Conservation (phyloP, 352 stramenopile species). For the Pilasporangium apinafurcum region DNA sequence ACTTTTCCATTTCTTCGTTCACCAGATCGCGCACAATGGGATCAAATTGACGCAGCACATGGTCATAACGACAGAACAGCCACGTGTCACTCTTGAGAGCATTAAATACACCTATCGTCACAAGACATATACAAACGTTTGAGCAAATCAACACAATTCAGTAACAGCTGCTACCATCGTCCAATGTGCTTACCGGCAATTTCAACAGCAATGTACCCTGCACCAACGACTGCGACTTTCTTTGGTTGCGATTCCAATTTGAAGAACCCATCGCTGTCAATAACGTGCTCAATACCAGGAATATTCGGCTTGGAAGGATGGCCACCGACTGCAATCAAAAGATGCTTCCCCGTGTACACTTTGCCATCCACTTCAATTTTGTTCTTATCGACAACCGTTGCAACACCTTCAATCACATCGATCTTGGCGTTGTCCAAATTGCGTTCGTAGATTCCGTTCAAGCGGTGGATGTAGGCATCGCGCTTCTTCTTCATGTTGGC, state of each 20-base stretch:
- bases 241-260: conserved; percentile 88
- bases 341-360: conserved; percentile 84
- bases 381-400: conserved; percentile 81
- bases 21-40: conserved; percentile 74
- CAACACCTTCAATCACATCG: conserved; percentile 82
- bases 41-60: conserved; percentile 89
- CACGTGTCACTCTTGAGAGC: conserved; percentile 89
- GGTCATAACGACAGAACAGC: conserved; percentile 85
- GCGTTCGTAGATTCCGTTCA: conserved; percentile 96
- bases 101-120: no score
- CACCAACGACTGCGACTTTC: conserved; percentile 92
- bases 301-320: conserved; percentile 79
- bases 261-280: conserved; percentile 97
- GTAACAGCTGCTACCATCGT: not conserved
- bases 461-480: conserved; percentile 91
- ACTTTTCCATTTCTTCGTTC: conserved; percentile 73
- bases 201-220: conserved; percentile 97
- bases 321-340: conserved; percentile 95
- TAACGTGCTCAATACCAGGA: conserved; percentile 89
- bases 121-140: no score
- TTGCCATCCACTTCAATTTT: conserved; percentile 75
- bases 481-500: conserved; percentile 87
- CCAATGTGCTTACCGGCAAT: conserved; percentile 90
- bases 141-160: not conserved
- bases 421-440: conserved; percentile 91